Conservation (phyloP, 2,329 filamentous ascomycete genomes). For the Aspergillus fumigatus region DNA sequence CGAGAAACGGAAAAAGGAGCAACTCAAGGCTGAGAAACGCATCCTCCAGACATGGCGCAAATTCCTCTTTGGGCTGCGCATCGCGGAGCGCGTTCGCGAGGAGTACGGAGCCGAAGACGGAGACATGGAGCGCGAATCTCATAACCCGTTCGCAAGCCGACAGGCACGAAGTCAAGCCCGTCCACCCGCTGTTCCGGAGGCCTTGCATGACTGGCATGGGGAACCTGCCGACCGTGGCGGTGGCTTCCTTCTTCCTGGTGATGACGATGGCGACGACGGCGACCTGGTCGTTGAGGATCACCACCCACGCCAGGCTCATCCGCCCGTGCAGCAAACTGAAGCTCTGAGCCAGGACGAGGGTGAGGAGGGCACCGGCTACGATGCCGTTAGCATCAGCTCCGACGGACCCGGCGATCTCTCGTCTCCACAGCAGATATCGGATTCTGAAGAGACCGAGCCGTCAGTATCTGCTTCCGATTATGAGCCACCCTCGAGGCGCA, state of each 20-base stretch:
- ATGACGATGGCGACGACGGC: slow-evolving; percentile 20
- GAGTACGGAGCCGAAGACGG: slow-evolving; percentile 63
- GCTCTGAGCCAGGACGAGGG: slow-evolving; percentile 7
- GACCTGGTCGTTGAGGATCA: slow-evolving; percentile 29
- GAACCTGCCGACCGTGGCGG: slow-evolving; percentile 20
- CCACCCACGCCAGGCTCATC: slow-evolving; percentile 2
- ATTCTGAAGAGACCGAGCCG: slow-evolving; percentile 1
- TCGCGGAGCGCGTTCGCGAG: slow-evolving; percentile 68
- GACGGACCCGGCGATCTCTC: slow-evolving; percentile 6
- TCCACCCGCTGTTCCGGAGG: background rate
- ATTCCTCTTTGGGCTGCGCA: slow-evolving; percentile 78
- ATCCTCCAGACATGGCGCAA: slow-evolving; percentile 78
- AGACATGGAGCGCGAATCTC: slow-evolving; percentile 25
- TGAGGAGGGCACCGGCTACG: slow-evolving; percentile 3
- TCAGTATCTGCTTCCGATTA: slow-evolving; percentile 15
- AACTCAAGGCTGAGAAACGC: slow-evolving; percentile 72
- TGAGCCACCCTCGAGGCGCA: slow-evolving; percentile 16
- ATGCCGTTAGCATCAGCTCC: background rate
- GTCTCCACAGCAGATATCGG: slow-evolving; percentile 4
- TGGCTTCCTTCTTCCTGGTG: slow-evolving; percentile 21
- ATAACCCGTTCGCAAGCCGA: slow-evolving; percentile 33
- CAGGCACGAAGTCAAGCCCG: background rate
- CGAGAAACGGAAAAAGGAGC: slow-evolving; percentile 71
- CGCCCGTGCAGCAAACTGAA: background rate
- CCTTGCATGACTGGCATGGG: background rate